Evolutionary conservation across 345 rosid species (phyloP), one percentile per base, ranked within the genome.

Genomic region (Eucalyptus erythrocorys): DNA sequence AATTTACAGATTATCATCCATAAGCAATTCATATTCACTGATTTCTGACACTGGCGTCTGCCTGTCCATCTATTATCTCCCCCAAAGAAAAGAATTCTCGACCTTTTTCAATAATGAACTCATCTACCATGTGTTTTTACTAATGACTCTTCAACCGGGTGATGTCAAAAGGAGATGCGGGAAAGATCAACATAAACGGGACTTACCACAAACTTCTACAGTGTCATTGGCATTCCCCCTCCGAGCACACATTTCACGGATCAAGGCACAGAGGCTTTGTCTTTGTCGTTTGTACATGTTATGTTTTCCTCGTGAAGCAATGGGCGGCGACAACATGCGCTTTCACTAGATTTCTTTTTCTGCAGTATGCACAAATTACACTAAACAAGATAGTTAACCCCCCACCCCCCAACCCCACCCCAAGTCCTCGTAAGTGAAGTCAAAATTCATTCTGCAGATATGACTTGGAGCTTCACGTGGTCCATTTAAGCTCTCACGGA

Each of bases 221-320:
- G 27, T 93, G 93, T 40, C 98, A 96, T 81, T 96, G 97, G 97
- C 98, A 94, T 90, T 87, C 95, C 21, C 96, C 97, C 3, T 92
- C 98, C 16, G 96, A 95, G 87, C 97, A 97, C 76, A 90, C 93
- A 13, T 40, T 96, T 87, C 89, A 95, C 82, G 95, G 96, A 68
- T 61, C 94, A 43, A 94, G 93, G 99, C 93, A 80, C 6, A 6
- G 81, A 19, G 81, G 81, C 21, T 57, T 81, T 34, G 30, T 84
- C 50, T 53, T 10, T 71, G 47, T 51, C 49, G 40, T 13, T 51
- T 26, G 48, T 14, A 30, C 48, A 21, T 10, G 81, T 21, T 71
- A 19, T 48, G 30, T 42, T 27, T 34, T 45, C 26, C 22, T 37
- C 45, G 0, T 1, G 87, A 51, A 86, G 26, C 37, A 51, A 26